phyloP scores from a whole-genome alignment of 2,329 filamentous ascomycete species.

The Colletotrichum siamense region DNA sequence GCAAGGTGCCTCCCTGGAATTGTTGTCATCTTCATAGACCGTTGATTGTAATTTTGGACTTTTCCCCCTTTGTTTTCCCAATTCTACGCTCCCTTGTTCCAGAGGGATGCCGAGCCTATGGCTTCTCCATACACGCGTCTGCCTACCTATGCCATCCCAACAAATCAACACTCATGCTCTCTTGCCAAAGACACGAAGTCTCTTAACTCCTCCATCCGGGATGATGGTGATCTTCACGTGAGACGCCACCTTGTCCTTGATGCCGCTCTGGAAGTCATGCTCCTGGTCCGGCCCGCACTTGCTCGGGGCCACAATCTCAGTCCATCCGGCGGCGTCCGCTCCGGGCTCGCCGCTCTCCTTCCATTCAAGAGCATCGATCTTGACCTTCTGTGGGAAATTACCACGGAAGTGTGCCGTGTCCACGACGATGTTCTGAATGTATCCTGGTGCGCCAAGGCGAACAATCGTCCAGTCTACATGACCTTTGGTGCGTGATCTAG shows the following conservation, averaged over 20 bases:
- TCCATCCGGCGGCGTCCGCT: constrained; percentile 66
- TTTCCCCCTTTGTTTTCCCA: not conserved
- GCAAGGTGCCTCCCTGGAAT: not conserved
- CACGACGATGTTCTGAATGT: constrained; percentile 70
- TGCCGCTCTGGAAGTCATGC: constrained; percentile 66
- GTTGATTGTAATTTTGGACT: not conserved
- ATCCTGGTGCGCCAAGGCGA: constrained; percentile 70
- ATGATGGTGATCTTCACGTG: constrained; percentile 93
- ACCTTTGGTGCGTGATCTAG: constrained; percentile 71
- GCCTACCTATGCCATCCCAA: not conserved
- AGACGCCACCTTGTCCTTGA: constrained; percentile 68
- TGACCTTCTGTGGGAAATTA: constrained; percentile 81
- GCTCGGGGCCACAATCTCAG: constrained; percentile 68
- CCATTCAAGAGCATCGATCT: constrained; percentile 68
- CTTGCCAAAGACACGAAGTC: constrained; percentile 78
- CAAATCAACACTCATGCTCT: constrained; percentile 36
- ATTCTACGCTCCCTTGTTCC: not conserved
- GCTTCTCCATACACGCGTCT: not conserved
- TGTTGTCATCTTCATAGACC: not conserved
- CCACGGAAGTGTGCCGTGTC: constrained; percentile 86
- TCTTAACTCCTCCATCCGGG: constrained; percentile 91
- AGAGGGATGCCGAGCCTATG: not conserved
- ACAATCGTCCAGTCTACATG: constrained; percentile 86
- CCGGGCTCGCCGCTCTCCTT: constrained; percentile 58
- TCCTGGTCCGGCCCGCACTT: constrained; percentile 77